Evolutionary conservation across 2,329 filamentous ascomycete species (phyloP), one percentile per base, ranked within the genome.

Genomic region (Trichoderma endophyticum): DNA sequence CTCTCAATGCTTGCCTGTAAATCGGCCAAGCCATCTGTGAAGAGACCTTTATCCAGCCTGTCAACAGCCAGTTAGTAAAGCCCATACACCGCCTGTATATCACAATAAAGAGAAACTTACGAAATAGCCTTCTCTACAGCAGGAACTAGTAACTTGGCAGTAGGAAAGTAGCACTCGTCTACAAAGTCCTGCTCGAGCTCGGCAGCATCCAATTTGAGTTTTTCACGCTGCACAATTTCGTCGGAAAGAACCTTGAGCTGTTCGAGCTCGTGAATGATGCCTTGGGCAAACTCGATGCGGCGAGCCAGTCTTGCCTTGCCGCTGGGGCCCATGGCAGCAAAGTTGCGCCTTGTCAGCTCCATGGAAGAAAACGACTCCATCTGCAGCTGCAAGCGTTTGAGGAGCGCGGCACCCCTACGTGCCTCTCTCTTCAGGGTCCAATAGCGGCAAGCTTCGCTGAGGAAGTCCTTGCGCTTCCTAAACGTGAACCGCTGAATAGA

Each of bases 381-480:
- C 81, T 98, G 95, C 71, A 98, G 84, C 80, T 99, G 96, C 24
- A 99, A 86, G 43, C 96, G 90, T 83, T 98, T 98, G 73, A 99
- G 87, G 70, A 99, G 86, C 4, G 96, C 94, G 34, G 96, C 96
- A 61, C 96, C 96, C 72, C 96, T 89, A 39, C 96, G 90, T 73
- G 95, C 93, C 81, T 99, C 96, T 71, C 96, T 90, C 83, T 99
- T 99, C 74, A 99, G 82, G 0, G 96, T 98, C 96, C 96, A 99
- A 82, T 98, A 99, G 76, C 94, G 94, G 83, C 95, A 98, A 2
- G 93, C 93, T 81, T 98, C 95, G 71, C 94, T 92, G 3, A 97
- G 91, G 80, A 94, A 99, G 73, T 98, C 95, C 79, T 97, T 97
- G 67, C 94, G 90, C 79, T 96, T 97, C 34, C 92, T 90, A 72